phyloP scores from a whole-genome alignment of 2,329 filamentous ascomycete genomes.

The Apiospora pterosperma region DNA sequence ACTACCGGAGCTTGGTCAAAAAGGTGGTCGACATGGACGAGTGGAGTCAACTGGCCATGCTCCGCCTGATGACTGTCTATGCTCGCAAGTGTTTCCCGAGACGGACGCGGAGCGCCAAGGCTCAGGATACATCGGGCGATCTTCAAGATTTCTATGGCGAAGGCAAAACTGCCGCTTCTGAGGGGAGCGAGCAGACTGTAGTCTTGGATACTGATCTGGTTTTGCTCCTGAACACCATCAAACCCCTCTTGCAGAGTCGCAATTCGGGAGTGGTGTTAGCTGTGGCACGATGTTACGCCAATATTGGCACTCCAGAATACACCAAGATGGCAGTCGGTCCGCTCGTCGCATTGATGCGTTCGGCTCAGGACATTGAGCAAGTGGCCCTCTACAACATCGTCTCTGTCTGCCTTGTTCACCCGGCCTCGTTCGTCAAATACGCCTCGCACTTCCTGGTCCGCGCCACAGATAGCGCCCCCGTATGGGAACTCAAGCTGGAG shows the following conservation, averaged over 20 bases:
- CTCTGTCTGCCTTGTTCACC: slow-evolving; percentile 76
- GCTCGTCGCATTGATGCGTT: slow-evolving; percentile 78
- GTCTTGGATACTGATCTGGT: slow-evolving; percentile 79
- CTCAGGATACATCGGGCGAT: slow-evolving; percentile 32
- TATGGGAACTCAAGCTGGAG: slow-evolving; percentile 92
- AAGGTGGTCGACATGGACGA: slow-evolving; percentile 99
- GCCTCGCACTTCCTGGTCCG: slow-evolving; percentile 86
- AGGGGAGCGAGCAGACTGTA: slow-evolving; percentile 51
- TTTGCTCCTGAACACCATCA: slow-evolving; percentile 74
- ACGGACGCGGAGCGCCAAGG: slow-evolving; percentile 55
- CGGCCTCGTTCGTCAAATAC: slow-evolving; percentile 81
- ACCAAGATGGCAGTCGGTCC: slow-evolving; percentile 75
- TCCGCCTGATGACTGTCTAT: slow-evolving; percentile 81
- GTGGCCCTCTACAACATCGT: slow-evolving; percentile 93
- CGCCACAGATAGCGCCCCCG: slow-evolving; percentile 71
- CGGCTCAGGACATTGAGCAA: slow-evolving; percentile 82
- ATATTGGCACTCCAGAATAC: slow-evolving; percentile 77
- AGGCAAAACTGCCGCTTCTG: slow-evolving; percentile 36
- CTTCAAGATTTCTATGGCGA: slow-evolving; percentile 82
- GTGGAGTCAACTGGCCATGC: slow-evolving; percentile 85
- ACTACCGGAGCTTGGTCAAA: slow-evolving; percentile 80
- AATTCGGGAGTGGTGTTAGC: slow-evolving; percentile 91
- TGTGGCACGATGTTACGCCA: slow-evolving; percentile 79
- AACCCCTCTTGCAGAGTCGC: slow-evolving; percentile 83
- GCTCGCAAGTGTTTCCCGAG: slow-evolving; percentile 83